Evolutionary conservation across 2,329 filamentous ascomycete species (phyloP).

Genomic region (Penicillium sp.): DNA sequence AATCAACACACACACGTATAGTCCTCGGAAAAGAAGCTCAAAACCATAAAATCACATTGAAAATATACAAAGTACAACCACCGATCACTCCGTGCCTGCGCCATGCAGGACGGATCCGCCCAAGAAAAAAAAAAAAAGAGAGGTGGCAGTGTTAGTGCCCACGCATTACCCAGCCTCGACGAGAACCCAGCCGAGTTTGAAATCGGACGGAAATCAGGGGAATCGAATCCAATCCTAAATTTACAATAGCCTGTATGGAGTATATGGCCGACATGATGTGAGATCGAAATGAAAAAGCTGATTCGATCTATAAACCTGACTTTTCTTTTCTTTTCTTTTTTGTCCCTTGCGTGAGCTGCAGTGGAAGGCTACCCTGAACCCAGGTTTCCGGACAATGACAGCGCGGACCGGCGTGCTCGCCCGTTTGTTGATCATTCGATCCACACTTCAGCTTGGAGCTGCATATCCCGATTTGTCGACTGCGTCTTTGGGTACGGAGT

Average conservation of each 20-base stretch:
- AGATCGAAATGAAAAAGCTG: conserved; percentile 13
- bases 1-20: no score
- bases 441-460: conserved; percentile 7
- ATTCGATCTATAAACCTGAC: conserved; percentile 14
- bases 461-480: conserved; percentile 3
- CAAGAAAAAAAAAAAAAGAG: neutral
- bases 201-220: conserved; percentile 1
- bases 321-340: conserved; percentile 10
- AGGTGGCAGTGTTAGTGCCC: conserved; percentile 8
- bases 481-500: neutral
- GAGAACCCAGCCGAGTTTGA: conserved; percentile 7
- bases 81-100: conserved; percentile 16
- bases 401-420: conserved; percentile 19
- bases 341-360: conserved; percentile 22
- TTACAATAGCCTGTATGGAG: neutral
- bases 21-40: neutral
- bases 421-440: conserved; percentile 24
- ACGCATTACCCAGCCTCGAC: conserved; percentile 8
- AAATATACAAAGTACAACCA: neutral
- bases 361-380: neutral
- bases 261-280: conserved; percentile 14
- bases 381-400: conserved; percentile 13
- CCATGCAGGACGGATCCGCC: conserved; percentile 15
- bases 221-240: neutral
- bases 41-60: neutral